Conservation (phyloP, 2,329 filamentous ascomycete genomes). For the Bipolaris oryzae region DNA sequence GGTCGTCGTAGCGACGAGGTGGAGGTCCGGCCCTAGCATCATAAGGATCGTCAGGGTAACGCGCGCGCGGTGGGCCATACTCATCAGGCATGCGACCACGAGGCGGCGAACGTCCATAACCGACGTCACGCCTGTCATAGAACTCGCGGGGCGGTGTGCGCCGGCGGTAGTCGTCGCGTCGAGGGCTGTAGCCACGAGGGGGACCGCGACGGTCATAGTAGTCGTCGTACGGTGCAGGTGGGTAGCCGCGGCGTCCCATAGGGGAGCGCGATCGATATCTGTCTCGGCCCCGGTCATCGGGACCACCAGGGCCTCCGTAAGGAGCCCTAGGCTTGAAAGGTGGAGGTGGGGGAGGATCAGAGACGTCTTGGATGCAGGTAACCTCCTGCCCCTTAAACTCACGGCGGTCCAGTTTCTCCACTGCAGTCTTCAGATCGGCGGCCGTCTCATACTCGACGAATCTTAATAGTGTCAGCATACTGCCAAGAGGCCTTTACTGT, state of each 20-base stretch:
- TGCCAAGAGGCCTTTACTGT: neutral
- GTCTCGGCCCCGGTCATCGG: constrained; percentile 72
- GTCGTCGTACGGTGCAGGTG: constrained; percentile 68
- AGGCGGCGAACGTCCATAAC: constrained; percentile 64
- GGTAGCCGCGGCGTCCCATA: constrained; percentile 69
- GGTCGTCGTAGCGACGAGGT: constrained; percentile 62
- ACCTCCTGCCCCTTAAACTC: constrained; percentile 93
- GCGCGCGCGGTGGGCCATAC: constrained; percentile 65
- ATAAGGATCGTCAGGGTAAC: constrained; percentile 78
- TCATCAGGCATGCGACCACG: constrained; percentile 82
- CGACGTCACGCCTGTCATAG: constrained; percentile 73
- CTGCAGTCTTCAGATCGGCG: constrained; percentile 84
- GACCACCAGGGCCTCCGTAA: constrained; percentile 41
- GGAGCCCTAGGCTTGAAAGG: constrained; percentile 45
- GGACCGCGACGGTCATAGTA: constrained; percentile 80
- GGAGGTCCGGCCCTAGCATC: constrained; percentile 59
- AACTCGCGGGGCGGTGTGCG: constrained; percentile 80
- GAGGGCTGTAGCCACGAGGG: constrained; percentile 82
- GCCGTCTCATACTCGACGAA: constrained; percentile 98
- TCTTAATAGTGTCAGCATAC: constrained; percentile 55
- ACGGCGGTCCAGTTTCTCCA: constrained; percentile 90
- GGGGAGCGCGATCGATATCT: constrained; percentile 79
- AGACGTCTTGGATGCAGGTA: constrained; percentile 84
- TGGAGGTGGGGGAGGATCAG: constrained; percentile 44
- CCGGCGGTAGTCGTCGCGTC: constrained; percentile 84